Evolutionary conservation across 2,329 filamentous ascomycete genomes (phyloP), one percentile per base, ranked within the genome.

Genomic region (Apiospora koreana): DNA sequence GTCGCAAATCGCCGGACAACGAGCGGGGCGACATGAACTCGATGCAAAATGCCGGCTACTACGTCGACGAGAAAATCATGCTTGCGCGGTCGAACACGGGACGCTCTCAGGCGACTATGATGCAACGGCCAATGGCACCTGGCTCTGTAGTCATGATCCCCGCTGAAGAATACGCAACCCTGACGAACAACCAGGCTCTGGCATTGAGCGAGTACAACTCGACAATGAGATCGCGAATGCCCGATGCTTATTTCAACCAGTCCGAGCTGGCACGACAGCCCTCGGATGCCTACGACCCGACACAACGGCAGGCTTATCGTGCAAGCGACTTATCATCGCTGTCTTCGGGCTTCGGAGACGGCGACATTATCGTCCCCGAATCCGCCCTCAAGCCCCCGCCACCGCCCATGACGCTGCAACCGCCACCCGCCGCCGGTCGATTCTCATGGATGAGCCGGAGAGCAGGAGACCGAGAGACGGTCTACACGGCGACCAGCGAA

Each of bases 331-430:
- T 89, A 42, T 91, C 89, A 0, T 91, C 89, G 0, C 81, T 91
- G 4, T 91, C 89, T 0, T 91, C 89, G 0, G 89, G 89, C 8
- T 91, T 91, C 72, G 89, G 89, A 23, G 89, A 91, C 74, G 87
- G 85, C 31, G 87, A 90, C 62, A 88, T 90, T 38, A 83, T 88
- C 42, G 78, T 87, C 35, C 82, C 83, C 12, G 71, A 50, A 70
- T 73, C 38, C 69, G 68, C 69, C 48, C 69, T 58, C 35, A 62
- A 73, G 45, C 69, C 75, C 35, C 72, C 65, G 38, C 67, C 68
- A 66, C 62, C 38, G 66, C 68, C 46, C 67, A 31, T 31, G 18
- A 62, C 54, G 14, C 31, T 62, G 65, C 68, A 71, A 41, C 68
- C 31, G n/a, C 71, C 72, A 48, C 68, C 73, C 18, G 68, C 45